Percentiles rank a stretch among this genome's conserved stretches.
phyloP scores from a whole-genome alignment of 768 basidiomycete species.

The Trametes elegans region DNA sequence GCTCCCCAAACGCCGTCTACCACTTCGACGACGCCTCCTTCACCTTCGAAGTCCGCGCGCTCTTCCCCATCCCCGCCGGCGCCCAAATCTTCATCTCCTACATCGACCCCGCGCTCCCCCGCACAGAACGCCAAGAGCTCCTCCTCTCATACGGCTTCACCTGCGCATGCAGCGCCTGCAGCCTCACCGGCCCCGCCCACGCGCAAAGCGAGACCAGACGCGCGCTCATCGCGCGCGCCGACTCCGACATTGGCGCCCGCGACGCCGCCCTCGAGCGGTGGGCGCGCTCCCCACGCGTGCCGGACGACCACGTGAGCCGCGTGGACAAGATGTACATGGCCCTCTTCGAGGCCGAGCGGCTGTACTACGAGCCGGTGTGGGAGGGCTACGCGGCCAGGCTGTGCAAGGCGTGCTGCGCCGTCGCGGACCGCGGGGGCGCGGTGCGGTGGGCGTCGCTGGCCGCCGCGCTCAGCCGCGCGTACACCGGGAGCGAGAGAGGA shows the following conservation, averaged over 20 bases:
- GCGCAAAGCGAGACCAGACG: constrained; percentile 6
- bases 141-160: constrained; percentile 9
- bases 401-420: constrained; percentile 10
- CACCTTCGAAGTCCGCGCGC: constrained; percentile 7
- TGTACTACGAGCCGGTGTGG: constrained; percentile 13
- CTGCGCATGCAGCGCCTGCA: constrained; percentile 7
- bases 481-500: constrained; percentile 3
- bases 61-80: constrained; percentile 2
- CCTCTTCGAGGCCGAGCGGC: constrained; percentile 6
- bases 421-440: constrained; percentile 7
- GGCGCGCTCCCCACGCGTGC: not conserved
- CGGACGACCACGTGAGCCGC: constrained; percentile 1
- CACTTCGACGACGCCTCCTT: not conserved
- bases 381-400: constrained; percentile 2
- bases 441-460: constrained; percentile 3
- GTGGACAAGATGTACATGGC: constrained; percentile 9
- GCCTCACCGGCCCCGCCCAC: not conserved
- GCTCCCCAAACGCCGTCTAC: constrained; percentile 11
- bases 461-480: not conserved
- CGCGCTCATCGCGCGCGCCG: constrained; percentile 4
- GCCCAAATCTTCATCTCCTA: constrained; percentile 8
- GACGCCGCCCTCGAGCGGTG: constrained; percentile 6
- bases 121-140: not conserved
- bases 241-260: not conserved
- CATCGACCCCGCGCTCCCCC: constrained; percentile 7